Conservation (phyloP, 2,329 filamentous ascomycete species). For the Sporothrix humicola region DNA sequence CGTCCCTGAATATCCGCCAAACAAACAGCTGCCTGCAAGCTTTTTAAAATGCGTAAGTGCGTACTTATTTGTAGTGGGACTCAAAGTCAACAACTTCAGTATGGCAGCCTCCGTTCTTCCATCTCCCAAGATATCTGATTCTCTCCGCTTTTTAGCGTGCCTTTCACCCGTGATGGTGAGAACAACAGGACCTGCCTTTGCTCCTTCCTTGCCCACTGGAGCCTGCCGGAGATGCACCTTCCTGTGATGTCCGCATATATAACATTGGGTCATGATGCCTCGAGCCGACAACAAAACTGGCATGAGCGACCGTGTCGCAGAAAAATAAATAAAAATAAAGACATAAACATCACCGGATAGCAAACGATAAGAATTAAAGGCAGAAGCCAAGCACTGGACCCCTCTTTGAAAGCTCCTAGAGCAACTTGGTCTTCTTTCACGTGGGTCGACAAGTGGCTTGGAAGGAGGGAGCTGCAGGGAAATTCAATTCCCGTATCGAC, state of each 20-base stretch:
- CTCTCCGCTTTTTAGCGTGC: conserved; percentile 21
- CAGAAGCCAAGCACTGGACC: neutral
- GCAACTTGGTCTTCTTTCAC: neutral
- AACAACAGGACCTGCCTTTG: neutral
- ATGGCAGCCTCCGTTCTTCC: conserved; percentile 19
- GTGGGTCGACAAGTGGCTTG: conserved; percentile 24
- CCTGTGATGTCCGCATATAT: conserved; percentile 5
- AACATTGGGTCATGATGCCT: neutral
- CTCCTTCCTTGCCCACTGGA: neutral
- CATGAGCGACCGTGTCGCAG: neutral
- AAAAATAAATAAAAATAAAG: neutral
- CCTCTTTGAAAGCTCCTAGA: neutral
- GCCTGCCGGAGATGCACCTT: neutral
- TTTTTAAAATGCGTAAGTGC: neutral
- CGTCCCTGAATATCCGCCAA: neutral
- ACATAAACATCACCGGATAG: neutral
- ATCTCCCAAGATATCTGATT: neutral
- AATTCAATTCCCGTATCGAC: conserved; percentile 6
- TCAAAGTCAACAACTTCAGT: neutral
- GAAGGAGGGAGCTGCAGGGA: neutral
- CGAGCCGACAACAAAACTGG: neutral
- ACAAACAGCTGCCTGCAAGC: neutral
- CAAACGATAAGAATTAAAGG: neutral
- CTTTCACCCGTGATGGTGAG: conserved; percentile 13
- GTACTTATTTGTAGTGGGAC: neutral